Base-by-base conservation (phyloP, 305 asterid genomes). In the Solanum chacoense region DNA sequence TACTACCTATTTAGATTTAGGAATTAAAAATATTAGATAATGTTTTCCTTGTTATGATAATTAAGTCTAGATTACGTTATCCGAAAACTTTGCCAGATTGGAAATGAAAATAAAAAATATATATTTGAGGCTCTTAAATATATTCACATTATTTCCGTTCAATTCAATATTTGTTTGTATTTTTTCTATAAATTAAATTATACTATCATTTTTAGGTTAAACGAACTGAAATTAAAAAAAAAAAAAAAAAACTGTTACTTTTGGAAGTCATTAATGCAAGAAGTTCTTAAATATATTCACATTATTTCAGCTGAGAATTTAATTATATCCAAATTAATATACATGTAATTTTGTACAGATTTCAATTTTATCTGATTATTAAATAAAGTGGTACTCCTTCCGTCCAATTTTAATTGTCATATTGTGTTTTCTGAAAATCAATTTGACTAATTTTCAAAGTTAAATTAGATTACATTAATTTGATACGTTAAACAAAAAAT, bases 11-110 rank as follows among this genome's bases (percentile, higher is more conserved):
- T 42, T 28, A 12, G 9, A 45, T 42, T 45, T 28, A 2, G 24
- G 28, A 28, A 35, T 29, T 80, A 9, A 45, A 8, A 81, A 18
- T 81, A 50, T 45, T 50, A 45, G 12, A 29, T 29, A 8, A 42
- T 29, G 16, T 29, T 81, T 42, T 83, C 40, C 86, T 45, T 83
- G 40, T 83, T 18, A 50, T 83, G 16, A 11, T 83, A 31, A 31
- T 50, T 18, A 50, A 83, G 65, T 79, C n/a, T 11, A 84, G 74
- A 16, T 81, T 42, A 80, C 86, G 86, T 42, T 42, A 80, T 80
- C 16, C 0, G 7, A 28, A 18, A 80, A 26, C 35, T 26, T 42
- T 26, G 67, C n/a, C 14, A 28, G 32, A 36, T 28, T 40, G 85
- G 71, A 50, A 50, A 81, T 18, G 6, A 83, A 83, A 45, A 10